Evolutionary conservation across 257 asterid genomes (phyloP).

Genomic region (Capsicum pubescens): DNA sequence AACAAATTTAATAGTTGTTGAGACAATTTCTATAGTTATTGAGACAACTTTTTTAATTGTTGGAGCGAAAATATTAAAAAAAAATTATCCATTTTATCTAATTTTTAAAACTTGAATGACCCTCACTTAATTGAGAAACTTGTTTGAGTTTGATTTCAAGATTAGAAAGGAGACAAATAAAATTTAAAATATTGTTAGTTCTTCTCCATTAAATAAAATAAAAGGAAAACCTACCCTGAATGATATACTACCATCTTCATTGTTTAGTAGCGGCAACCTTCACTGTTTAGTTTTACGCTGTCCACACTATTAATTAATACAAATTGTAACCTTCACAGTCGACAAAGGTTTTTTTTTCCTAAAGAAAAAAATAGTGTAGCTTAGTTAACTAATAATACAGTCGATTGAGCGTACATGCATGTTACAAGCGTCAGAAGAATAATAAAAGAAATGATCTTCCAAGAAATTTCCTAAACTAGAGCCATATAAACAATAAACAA

Average conservation of each 20-base stretch:
- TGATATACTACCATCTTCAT: background rate
- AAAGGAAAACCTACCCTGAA: too few relatives aligned
- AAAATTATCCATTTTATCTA: too few relatives aligned
- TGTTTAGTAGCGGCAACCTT: background rate
- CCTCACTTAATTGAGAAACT: too few relatives aligned
- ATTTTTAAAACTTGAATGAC: too few relatives aligned
- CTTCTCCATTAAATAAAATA: background rate
- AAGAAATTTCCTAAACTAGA: background rate
- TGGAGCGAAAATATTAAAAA: too few relatives aligned
- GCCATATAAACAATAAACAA: background rate
- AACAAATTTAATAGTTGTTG: too few relatives aligned
- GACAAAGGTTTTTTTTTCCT: background rate
- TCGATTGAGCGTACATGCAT: background rate
- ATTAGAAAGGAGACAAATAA: background rate
- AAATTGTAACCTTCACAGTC: background rate
- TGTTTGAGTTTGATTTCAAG: background rate
- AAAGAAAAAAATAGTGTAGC: background rate
- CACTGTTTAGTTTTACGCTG: background rate
- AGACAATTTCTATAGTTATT: too few relatives aligned
- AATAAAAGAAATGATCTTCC: background rate
- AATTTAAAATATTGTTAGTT: background rate
- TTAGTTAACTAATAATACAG: background rate
- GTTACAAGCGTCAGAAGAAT: background rate
- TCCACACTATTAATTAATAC: background rate
- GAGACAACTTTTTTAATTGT: too few relatives aligned